Evolutionary conservation across 1,139 yeast species (phyloP), one percentile per base, ranked within the genome.

Genomic region (Zygoascus hellenicus): DNA sequence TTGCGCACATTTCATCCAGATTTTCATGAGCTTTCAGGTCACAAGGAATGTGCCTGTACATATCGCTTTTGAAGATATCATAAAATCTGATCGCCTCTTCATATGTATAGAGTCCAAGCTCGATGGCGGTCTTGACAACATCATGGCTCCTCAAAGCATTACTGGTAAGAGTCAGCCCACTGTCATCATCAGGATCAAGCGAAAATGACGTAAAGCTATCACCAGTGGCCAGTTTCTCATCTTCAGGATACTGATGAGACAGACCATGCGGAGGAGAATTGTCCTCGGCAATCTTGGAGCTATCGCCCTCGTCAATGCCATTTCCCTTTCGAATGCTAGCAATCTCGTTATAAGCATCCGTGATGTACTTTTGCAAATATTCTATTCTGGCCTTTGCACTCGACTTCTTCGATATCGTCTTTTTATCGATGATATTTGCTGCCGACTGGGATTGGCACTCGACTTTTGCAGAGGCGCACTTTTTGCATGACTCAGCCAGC

Each of bases 391-490:
- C 30, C n/a, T 19, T 41, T 7, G 38, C 37, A 6, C 32, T 29
- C 14, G 39, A 11, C 30, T 36, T 11, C 39, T 17, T 19, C 3
- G 28, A 9, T 14, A 10, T 15, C 29, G 19, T 33, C 9, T 32
- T 19, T 11, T 32, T 34, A 4, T n/a, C 14, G 7, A 10, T 33
- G 19, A 32, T n/a, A 7, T 16, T 13, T n/a, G 29, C 17, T n/a
- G 10, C 37, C 7, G 30, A 11, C 19, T 34, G 43, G 10, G 22
- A 30, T 10, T 15, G 14, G 31, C 82, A 78, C 43, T 64, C 65
- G n/a, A 75, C 67, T 1, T 70, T 70, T 2, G 76, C 68, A 31
- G 68, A 63, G 46, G 63, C 67, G 56, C 83, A 78, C 47, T 81
- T 58, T 30, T 67, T 67, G 59, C 83, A 78, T 11, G 76, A 58